These are phyloP conservation scores for Aspergillus bertholletiae DNA, from an alignment of 495 filamentous ascomycete species.

Conservation along the genomic window DNA sequence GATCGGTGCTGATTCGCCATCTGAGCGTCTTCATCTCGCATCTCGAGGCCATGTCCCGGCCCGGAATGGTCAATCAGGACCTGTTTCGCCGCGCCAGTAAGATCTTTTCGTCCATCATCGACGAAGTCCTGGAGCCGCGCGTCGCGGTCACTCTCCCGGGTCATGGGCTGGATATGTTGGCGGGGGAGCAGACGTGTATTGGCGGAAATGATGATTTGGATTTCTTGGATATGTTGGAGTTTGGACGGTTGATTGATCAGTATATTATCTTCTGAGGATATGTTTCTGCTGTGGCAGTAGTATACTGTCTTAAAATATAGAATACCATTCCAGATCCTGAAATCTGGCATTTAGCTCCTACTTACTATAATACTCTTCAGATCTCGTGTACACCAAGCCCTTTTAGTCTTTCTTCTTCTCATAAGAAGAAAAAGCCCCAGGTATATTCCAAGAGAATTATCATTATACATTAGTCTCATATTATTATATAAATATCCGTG, in stretches of 20 bases:
- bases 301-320: no score
- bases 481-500: no score
- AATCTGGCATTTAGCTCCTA: no score
- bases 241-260: conserved; percentile 26
- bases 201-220: conserved; percentile 19
- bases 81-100: conserved; percentile 27
- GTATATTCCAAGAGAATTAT: no score
- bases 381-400: no score
- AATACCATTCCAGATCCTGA: no score
- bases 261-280: conserved; percentile 24
- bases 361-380: no score
- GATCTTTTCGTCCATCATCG: conserved; percentile 28
- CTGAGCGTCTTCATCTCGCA: conserved; percentile 52
- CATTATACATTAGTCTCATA: no score
- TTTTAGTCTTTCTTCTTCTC: no score
- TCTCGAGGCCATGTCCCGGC: conserved; percentile 22
- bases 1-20: conserved; percentile 56
- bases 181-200: conserved; percentile 14
- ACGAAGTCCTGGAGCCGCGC: conserved; percentile 32
- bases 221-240: conserved; percentile 25
- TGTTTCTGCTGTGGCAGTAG: neutral
- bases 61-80: conserved; percentile 19
- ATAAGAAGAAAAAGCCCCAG: no score
- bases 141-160: neutral
- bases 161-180: neutral